These are phyloP conservation scores for Colletotrichum lentis DNA, from an alignment of 2,329 filamentous ascomycete genomes.

Conservation along the genomic window DNA sequence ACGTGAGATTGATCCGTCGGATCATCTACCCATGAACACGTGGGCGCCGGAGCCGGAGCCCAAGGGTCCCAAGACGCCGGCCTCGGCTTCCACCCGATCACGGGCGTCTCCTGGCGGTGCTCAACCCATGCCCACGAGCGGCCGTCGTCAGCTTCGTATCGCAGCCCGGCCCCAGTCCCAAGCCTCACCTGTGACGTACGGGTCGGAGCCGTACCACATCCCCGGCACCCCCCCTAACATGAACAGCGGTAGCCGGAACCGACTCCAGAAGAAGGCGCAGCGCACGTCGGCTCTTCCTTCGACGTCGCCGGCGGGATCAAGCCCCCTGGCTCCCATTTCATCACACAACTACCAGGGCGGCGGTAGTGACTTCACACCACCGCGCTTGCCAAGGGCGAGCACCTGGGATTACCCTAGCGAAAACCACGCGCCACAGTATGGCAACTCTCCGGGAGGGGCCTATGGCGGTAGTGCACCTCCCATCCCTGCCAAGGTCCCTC, in stretches of 20 bases:
- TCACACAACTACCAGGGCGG: constrained; percentile 61
- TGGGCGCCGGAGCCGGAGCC: constrained; percentile 81
- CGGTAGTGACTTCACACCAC: constrained; percentile 51
- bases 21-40: constrained; percentile 78
- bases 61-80: constrained; percentile 44
- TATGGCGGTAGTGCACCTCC: constrained; percentile 56
- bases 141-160: constrained; percentile 62
- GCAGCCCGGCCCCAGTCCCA: constrained; percentile 60
- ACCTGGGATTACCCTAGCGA: constrained; percentile 64
- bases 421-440: constrained; percentile 57
- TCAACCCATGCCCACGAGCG: constrained; percentile 59
- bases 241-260: constrained; percentile 58
- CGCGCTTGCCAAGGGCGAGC: constrained; percentile 55
- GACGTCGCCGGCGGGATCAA: constrained; percentile 51
- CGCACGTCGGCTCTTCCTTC: constrained; percentile 54
- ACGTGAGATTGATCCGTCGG: constrained; percentile 79
- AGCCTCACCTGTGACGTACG: constrained; percentile 46
- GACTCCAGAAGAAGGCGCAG: constrained; percentile 70
- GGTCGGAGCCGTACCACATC: constrained; percentile 42
- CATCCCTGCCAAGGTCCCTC: constrained; percentile 75
- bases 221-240: constrained; percentile 47
- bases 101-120: constrained; percentile 61
- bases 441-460: constrained; percentile 41
- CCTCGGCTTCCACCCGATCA: constrained; percentile 39
- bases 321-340: constrained; percentile 62